Conservation (phyloP, 176 grass and related monocot genomes). For the Pontederia paniculata region DNA sequence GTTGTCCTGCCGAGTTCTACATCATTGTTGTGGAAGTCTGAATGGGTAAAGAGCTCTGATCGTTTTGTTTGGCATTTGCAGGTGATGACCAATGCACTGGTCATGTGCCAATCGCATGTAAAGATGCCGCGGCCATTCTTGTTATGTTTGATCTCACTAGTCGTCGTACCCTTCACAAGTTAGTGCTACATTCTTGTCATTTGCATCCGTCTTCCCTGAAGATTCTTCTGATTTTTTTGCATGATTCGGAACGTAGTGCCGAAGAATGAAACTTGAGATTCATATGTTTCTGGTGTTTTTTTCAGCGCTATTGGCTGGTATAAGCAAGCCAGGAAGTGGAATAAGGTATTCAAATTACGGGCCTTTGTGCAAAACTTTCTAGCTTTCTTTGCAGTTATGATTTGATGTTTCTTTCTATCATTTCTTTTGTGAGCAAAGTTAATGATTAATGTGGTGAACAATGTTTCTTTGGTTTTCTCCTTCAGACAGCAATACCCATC, state of each 20-base stretch:
- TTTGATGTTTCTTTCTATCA: not conserved
- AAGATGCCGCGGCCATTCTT: conserved; percentile 88
- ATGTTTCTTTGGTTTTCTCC: not conserved
- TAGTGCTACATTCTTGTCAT: conserved; percentile 11
- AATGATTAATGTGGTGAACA: too few species aligned
- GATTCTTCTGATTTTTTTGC: not conserved
- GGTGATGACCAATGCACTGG: conserved; percentile 51
- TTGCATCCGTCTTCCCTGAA: too few species aligned
- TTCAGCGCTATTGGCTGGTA: conserved; percentile 76
- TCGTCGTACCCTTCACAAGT: conserved; percentile 90
- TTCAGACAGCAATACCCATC: conserved; percentile 88
- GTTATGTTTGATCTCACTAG: conserved; percentile 98
- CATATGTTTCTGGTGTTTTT: not conserved
- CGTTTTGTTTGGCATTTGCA: conserved; percentile 13
- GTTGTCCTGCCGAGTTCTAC: not conserved
- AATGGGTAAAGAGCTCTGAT: too few species aligned
- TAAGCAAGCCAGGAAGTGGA: conserved; percentile 85
- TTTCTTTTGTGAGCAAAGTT: too few species aligned
- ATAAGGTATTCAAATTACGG: conserved; percentile 42
- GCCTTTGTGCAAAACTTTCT: too few species aligned
- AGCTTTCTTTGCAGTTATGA: not conserved
- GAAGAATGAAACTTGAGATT: too few species aligned
- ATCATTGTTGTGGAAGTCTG: not conserved
- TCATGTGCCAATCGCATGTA: conserved; percentile 87
- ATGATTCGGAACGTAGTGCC: not conserved